These are phyloP conservation scores for Pachyrhizus erosus DNA, from an alignment of 306 rosid species.

Conservation along the genomic window DNA sequence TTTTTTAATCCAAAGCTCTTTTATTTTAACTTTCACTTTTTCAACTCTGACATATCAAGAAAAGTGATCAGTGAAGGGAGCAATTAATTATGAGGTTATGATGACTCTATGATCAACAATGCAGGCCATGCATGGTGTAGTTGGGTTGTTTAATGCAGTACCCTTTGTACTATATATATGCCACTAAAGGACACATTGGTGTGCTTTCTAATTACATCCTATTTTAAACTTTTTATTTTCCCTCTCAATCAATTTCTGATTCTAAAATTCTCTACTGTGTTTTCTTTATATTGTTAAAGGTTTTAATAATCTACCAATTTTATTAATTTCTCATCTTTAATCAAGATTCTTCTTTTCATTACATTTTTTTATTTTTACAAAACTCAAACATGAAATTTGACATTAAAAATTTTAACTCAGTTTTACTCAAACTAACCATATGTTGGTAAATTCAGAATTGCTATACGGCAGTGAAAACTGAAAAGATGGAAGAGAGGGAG, in stretches of 20 bases:
- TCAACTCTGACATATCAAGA: conserved; percentile 49
- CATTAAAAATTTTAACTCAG: too few species aligned
- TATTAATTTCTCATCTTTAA: too few species aligned
- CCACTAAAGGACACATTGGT: conserved; percentile 21
- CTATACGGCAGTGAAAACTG: conserved; percentile 5
- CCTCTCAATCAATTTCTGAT: neutral
- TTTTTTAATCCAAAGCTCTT: conserved; percentile 5
- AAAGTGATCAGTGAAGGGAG: conserved; percentile 47
- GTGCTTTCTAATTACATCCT: too few species aligned
- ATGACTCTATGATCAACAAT: conserved; percentile 52
- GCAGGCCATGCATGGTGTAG: conserved; percentile 52
- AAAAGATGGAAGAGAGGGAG: neutral
- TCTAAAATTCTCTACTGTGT: too few species aligned
- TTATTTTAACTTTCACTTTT: conserved; percentile 41
- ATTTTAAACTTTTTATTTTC: too few species aligned
- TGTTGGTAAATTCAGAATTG: too few species aligned
- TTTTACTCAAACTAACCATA: too few species aligned
- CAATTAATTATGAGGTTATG: conserved; percentile 56
- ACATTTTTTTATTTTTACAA: too few species aligned
- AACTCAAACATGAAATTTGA: too few species aligned
- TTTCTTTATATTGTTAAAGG: too few species aligned
- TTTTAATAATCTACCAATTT: too few species aligned
- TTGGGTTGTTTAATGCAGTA: conserved; percentile 41
- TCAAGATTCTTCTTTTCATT: too few species aligned
- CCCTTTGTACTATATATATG: conserved; percentile 41